These are phyloP conservation scores for Fraxinus platypoda DNA, from an alignment of 305 asterid species.

Conservation along the genomic window DNA sequence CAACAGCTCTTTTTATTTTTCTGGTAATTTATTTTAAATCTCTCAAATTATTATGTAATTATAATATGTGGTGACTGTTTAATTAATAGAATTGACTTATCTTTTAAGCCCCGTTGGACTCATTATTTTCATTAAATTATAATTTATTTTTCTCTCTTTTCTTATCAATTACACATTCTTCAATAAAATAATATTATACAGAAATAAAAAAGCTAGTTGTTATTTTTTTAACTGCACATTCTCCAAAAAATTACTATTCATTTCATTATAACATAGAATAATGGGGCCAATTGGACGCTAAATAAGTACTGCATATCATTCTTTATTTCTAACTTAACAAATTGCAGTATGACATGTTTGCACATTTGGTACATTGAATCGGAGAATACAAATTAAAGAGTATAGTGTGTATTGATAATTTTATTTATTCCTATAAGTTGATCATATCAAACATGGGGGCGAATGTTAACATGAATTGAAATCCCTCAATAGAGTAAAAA, in stretches of 20 bases:
- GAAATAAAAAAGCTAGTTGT: no score
- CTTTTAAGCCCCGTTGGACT: no score
- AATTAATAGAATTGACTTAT: background rate
- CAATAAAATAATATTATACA: no score
- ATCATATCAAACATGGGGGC: background rate
- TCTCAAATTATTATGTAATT: background rate
- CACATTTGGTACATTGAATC: background rate
- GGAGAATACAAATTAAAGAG: background rate
- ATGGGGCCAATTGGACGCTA: no score
- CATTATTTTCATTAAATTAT: no score
- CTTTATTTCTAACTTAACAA: background rate
- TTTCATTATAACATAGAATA: no score
- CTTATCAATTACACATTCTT: no score
- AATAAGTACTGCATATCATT: background rate
- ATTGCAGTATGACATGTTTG: background rate
- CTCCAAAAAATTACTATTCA: no score
- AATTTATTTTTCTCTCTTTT: no score
- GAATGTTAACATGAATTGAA: background rate
- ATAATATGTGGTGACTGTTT: background rate
- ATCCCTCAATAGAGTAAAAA: background rate
- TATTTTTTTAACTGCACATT: no score
- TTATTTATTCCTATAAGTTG: background rate
- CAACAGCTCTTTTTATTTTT: background rate
- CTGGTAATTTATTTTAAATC: background rate
- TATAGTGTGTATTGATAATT: background rate